Evolutionary conservation across 2,329 filamentous ascomycete species (phyloP).

Genomic region (Exophiala lecanii-corni): DNA sequence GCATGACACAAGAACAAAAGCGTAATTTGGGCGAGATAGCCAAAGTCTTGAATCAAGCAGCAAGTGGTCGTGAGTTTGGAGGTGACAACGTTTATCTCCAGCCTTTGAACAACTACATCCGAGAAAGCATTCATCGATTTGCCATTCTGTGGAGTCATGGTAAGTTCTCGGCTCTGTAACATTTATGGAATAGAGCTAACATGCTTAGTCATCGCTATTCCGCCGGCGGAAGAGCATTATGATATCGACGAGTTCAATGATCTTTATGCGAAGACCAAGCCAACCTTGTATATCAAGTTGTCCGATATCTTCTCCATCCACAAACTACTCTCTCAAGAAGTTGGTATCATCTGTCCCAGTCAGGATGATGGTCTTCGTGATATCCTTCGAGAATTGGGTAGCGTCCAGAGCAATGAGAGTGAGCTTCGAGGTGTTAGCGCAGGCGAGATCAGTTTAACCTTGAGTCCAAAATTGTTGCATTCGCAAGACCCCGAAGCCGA

Average conservation of each 20-base stretch:
- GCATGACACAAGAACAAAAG: conserved; percentile 85
- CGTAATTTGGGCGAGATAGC: conserved; percentile 84
- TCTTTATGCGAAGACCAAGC: conserved; percentile 91
- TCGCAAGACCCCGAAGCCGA: conserved; percentile 89
- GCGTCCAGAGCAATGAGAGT: conserved; percentile 91
- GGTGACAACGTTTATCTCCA: conserved; percentile 94
- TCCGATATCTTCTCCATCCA: conserved; percentile 96
- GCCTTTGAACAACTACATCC: conserved; percentile 86
- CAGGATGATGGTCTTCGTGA: conserved; percentile 87
- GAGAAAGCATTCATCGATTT: conserved; percentile 76
- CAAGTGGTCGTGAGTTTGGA: conserved; percentile 82
- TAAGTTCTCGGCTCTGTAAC: conserved; percentile 34
- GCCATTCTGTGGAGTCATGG: conserved; percentile 66
- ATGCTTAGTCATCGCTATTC: conserved; percentile 66
- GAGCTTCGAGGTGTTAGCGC: conserved; percentile 84
- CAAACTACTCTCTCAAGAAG: conserved; percentile 74
- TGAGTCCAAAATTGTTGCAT: conserved; percentile 85
- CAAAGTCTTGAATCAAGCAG: conserved; percentile 86
- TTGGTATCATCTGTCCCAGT: conserved; percentile 69
- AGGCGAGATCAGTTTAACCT: conserved; percentile 82
- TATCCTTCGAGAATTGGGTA: conserved; percentile 88
- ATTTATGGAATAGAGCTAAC: conserved; percentile 31
- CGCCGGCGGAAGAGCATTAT: conserved; percentile 84
- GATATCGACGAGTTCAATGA: conserved; percentile 99
- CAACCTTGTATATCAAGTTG: conserved; percentile 99